Conservation (phyloP, 768 basidiomycete genomes). For the Leccinum subtestaceum region DNA sequence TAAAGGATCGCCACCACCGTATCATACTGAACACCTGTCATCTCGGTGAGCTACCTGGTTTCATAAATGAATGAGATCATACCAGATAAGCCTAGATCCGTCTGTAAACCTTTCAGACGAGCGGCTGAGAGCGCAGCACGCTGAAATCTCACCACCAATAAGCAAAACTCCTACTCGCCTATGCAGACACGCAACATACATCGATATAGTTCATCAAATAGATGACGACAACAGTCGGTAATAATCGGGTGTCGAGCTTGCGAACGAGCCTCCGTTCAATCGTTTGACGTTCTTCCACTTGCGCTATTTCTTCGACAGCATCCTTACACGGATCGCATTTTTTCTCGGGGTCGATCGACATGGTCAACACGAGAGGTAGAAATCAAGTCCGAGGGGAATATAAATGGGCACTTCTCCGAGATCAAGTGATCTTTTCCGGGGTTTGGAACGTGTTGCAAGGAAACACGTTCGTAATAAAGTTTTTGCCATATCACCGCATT, state of each 20-base stretch:
- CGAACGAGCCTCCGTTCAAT: conserved; percentile 42
- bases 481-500: neutral
- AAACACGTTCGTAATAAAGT: neutral
- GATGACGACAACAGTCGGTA: conserved; percentile 58
- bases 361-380: neutral
- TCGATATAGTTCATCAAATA: conserved; percentile 71
- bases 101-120: conserved; percentile 47
- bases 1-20: conserved; percentile 56
- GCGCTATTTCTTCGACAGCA: neutral
- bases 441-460: neutral
- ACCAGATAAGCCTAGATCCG: conserved; percentile 48
- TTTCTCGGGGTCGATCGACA: conserved; percentile 18
- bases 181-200: conserved; percentile 33
- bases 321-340: conserved; percentile 8
- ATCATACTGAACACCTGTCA: conserved; percentile 51
- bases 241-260: conserved; percentile 52
- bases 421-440: neutral
- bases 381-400: neutral
- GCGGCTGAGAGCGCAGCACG: conserved; percentile 51
- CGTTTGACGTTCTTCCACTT: conserved; percentile 7
- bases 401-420: neutral
- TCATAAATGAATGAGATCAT: neutral
- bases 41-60: neutral
- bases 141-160: conserved; percentile 24
- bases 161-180: neutral